Conservation (phyloP, 2,329 filamentous ascomycete genomes). For the Plenodomus lindquistii region DNA sequence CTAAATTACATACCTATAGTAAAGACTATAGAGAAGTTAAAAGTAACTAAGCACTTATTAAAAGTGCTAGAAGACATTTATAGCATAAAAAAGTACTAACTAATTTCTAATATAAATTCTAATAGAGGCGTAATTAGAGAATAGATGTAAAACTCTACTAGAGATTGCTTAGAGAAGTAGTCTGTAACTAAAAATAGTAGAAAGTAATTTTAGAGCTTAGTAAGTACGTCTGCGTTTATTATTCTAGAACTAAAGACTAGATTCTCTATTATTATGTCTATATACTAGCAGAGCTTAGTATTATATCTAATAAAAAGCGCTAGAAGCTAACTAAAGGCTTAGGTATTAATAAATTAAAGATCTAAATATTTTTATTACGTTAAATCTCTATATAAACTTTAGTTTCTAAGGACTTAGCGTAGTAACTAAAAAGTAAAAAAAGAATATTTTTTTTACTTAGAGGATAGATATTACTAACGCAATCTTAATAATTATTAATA, state of each 20-base stretch:
- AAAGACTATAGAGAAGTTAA: background rate
- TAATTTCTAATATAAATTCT: too few relatives aligned
- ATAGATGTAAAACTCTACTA: background rate
- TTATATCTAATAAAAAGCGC: background rate
- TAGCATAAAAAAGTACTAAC: too few relatives aligned
- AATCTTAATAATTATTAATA: background rate
- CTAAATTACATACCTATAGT: background rate
- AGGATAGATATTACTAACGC: background rate
- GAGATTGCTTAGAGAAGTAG: background rate
- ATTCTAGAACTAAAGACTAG: background rate
- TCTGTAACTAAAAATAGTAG: too few relatives aligned
- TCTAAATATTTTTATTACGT: slow-evolving; percentile 9
- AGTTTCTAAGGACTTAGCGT: background rate
- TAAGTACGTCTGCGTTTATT: background rate
- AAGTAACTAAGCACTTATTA: background rate
- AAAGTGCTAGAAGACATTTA: too few relatives aligned
- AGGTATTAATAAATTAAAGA: background rate
- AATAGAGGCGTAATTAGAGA: too few relatives aligned
- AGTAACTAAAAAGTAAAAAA: slow-evolving; percentile 1
- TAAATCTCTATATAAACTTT: slow-evolving; percentile 3
- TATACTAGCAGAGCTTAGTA: background rate
- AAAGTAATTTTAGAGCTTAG: too few relatives aligned
- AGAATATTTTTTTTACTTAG: background rate
- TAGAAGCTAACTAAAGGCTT: background rate
- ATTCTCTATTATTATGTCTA: background rate